Base-by-base conservation (phyloP, 331 rosid genomes). In the Quercus lobata region DNA sequence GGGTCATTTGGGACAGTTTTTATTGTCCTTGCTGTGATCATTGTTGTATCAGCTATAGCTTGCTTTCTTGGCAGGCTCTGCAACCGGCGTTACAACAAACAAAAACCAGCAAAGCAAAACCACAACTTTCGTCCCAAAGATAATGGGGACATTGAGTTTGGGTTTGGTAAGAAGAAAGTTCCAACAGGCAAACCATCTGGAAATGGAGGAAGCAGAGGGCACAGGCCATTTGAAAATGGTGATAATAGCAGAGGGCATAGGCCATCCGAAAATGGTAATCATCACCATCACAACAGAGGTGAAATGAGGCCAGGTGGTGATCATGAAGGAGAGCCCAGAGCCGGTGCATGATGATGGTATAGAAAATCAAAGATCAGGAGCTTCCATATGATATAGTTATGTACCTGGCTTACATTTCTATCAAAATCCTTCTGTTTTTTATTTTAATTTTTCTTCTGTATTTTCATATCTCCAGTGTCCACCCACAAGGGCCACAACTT, bases 1-100 rank as follows among this genome's bases (percentile, higher is more conserved):
- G 98, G 97, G 29, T 88, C 93, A 1, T 95, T 91, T 21, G 99
- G 97, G 75, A 68, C 96, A 7, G 99, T 93, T 82, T 93, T 93
- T 83, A 84, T 95, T 44, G 97, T 95, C n/a, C 85, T 95, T 22
- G 94, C 96, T 16, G 88, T 93, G 9, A 90, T 95, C 22, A 74
- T 90, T 1, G 96, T 90, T 2, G 53, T 95, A 49, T 93, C 99
- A 4, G 86, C 85, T 2, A 57, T 91, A 46, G 97, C 96, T 78
- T 95, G 99, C 84, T 84, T 87, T 60, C 94, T 95, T 5, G 93
- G 98, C 2, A 72, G 97, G 62, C 89, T 95, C 0, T 95, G 99
- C 85, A 89, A 88, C 75, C 78, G 84, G 56, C 90, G 90, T 19
- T 14, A 57, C 6, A 79, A 34, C 62, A 63, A 46, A 21, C 85